Evolutionary conservation across 352 stramenopile genomes (phyloP), one percentile per base, ranked within the genome.

Genomic region (Peronospora farinosa): DNA sequence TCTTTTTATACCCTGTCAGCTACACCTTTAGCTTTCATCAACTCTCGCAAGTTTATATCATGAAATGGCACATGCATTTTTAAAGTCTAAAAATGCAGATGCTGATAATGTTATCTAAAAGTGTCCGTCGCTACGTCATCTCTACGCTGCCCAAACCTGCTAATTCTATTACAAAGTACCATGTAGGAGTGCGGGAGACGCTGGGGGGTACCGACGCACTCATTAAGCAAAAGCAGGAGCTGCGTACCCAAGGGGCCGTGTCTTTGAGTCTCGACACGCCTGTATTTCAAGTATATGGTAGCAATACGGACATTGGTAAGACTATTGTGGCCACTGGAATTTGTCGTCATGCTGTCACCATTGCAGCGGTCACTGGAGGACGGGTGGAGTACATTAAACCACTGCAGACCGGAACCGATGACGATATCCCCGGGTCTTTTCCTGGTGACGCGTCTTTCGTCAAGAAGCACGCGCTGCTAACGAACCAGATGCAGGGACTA

Each of bases 271-370:
- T 92, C n/a, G 47, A 78, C 21, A 78, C 77, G 50, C 82, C 82
- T 7, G 64, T 89, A 45, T 88, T 92, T 49, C 82, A 92, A 54
- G 72, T 98, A n/a, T 98, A 97, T 65, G 96, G 96, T 46, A 95
- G 92, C 60, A 98, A 98, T 65, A 98, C 96, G 37, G 96, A 98
- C 71, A 93, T 98, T 19, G 96, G 96, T 54, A 98, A 98, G 75
- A 98, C 94, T 0, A 78, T 98, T 25, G 67, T 98, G 12, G 95
- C 90, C n/a, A 78, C 88, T 0, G 94, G 92, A 23, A 90, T 98
- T 37, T 85, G 96, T 40, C 74, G 83, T 43, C 81, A 85, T 17
- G 84, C 78, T 12, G 58, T 82, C 16, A 60, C 56, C 21, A 30
- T 37, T 10, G 36, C 50, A 5, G 62, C 45, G 0, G 8, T 21